Evolutionary conservation across 2,329 filamentous ascomycete species (phyloP), one percentile per base, ranked within the genome.

Genomic region (Pseudocercospora fuligena): DNA sequence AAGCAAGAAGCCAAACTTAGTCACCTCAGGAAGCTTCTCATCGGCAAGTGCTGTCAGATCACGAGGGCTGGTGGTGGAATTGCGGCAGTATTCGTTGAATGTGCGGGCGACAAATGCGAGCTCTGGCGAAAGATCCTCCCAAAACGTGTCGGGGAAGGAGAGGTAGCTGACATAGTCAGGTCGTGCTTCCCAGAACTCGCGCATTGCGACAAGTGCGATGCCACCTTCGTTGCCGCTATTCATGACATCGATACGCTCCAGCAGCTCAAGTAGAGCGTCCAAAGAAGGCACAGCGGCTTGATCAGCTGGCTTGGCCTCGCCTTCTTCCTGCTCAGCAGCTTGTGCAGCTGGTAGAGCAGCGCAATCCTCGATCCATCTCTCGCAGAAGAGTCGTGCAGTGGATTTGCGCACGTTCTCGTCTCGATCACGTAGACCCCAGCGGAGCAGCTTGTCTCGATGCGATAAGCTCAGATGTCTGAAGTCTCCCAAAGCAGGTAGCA

Each of bases 331-430:
- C 58, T 86, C 85, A 36, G 85, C 86, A 9, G 86, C 82, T 46
- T 88, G 87, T 19, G 84, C 83, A 43, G 89, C 86, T 7, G 85
- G 82, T 1, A 87, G 84, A 1, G 90, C 90, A 5, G 92, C 93
- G 73, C 94, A 97, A 75, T 98, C 93, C 76, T 98, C 94, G 68
- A 99, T 94, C 95, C 95, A 99, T n/a, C 93, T 88, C 76, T 97
- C 94, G 68, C 91, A 89, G 81, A 99, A 99, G 6, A 98, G 84
- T 54, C 92, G 90, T 7, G 92, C 93, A 3, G 95, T 92, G 8
- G 94, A 94, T 78, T 97, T 97, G 61, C 94, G 89, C 12, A 99
- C 95, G 72, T 91, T 93, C 72, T 98, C 94, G 72, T 99, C 95
- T 78, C 95, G 88, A 78, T 99, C 95, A 46, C 94, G 89, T 47